Base-by-base conservation (phyloP, 2,329 filamentous ascomycete species). In the Dothideomycetes sp. region DNA sequence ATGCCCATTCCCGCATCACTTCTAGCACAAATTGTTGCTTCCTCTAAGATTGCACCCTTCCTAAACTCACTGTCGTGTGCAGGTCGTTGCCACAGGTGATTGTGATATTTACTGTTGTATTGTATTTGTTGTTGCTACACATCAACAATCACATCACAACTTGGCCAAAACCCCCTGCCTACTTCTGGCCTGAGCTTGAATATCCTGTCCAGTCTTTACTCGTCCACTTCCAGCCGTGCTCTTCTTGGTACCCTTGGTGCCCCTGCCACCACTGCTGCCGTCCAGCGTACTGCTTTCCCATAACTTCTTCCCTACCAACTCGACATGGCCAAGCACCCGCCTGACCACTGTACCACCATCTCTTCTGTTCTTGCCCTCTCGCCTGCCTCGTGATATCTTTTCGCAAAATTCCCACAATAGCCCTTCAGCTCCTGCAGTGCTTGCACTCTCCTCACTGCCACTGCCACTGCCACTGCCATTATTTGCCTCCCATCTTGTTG, bases 301-400 rank as follows among this genome's bases (percentile, higher is more conserved):
- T 15, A 96, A 58, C 43, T 71, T 69, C 38, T 66, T 61, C 0
- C 86, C 88, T 8, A 94, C 70, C 34, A 72, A 60, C 53, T 94
- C 87, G 7, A 83, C 81, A 49, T 96, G 69, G 5, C 70, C 67
- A 29, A 96, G 61, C 9, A 98, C 89, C 15, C 91, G 72, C 10
- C 75, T 83, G 50, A 81, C 83, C 3, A 96, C 88, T 0, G 87
- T 94, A 1, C 81, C 84, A 10, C 88, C 88, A 58, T 98, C 91
- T n/a, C 89, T 73, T 16, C 91, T 70, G 57, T 96, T 95, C 75
- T 96, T 98, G 7, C 91, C 91, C 64, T 96, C 91, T 32, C 89
- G 72, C 22, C 91, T 71, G 33, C 78, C 84, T 36, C 77, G 72
- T 5, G 86, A 85, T 47, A 98, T 94, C 55, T 80, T 75, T 58